phyloP scores from a whole-genome alignment of 1,139 yeast genomes.

The Petasospora rhodanensis region DNA sequence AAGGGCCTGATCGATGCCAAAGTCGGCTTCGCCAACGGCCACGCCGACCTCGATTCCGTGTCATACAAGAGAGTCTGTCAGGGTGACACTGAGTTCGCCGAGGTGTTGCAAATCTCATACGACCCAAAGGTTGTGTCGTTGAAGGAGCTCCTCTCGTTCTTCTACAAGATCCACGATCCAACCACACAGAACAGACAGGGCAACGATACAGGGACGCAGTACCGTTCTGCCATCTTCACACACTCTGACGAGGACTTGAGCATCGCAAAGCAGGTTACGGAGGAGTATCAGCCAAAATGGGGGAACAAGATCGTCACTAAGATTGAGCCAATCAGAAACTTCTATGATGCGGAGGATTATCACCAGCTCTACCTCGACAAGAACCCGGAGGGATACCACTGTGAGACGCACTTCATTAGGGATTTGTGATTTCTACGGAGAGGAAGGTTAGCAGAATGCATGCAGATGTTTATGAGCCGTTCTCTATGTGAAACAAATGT shows the following conservation, averaged over 20 bases:
- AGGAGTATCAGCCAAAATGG: conserved; percentile 52
- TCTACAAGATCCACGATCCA: conserved; percentile 89
- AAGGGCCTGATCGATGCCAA: conserved; percentile 69
- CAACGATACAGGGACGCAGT: conserved; percentile 73
- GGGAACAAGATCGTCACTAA: conserved; percentile 55
- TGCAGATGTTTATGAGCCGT: not conserved
- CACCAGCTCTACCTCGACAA: conserved; percentile 78
- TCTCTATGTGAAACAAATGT: not conserved
- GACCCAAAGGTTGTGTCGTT: conserved; percentile 62
- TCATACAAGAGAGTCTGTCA: conserved; percentile 72
- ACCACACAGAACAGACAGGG: conserved; percentile 63
- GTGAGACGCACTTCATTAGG: conserved; percentile 81
- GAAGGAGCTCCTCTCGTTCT: conserved; percentile 63
- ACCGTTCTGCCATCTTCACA: conserved; percentile 71
- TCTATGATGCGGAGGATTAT: conserved; percentile 92
- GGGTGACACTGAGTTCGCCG: conserved; percentile 68
- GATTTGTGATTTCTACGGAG: too few species aligned
- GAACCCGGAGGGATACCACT: conserved; percentile 82
- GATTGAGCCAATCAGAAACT: conserved; percentile 62
- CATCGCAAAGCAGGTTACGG: conserved; percentile 37
- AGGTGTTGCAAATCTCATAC: conserved; percentile 75
- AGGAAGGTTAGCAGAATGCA: too few species aligned
- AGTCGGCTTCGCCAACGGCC: conserved; percentile 92
- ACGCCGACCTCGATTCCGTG: conserved; percentile 40
- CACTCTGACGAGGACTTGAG: conserved; percentile 44